Percentiles rank a stretch among this genome's conserved stretches.
Evolutionary conservation across 2,329 filamentous ascomycete species (phyloP).

Genomic region (Pseudocercospora fuligena): DNA sequence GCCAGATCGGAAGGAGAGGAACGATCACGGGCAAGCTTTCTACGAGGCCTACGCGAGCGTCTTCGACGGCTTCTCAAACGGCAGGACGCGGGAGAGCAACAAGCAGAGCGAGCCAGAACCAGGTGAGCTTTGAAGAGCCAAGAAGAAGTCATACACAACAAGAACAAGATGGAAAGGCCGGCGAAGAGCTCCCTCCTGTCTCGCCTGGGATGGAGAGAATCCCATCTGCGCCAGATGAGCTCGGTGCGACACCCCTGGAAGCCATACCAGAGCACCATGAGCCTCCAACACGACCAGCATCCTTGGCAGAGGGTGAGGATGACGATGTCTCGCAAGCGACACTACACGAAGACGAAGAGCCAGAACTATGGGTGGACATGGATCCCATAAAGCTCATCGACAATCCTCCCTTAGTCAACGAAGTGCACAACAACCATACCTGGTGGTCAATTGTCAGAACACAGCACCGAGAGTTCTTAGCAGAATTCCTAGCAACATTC

Average conservation of each 20-base stretch:
- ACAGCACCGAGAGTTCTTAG: conserved; percentile 58
- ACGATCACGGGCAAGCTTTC: conserved; percentile 25
- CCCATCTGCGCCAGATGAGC: conserved; percentile 9
- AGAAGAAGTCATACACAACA: background rate
- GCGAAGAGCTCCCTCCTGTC: background rate
- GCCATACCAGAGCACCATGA: conserved; percentile 24
- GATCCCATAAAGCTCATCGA: conserved; percentile 47
- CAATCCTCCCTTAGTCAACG: conserved; percentile 45
- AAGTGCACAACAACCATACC: conserved; percentile 53
- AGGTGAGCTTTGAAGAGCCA: conserved; percentile 38
- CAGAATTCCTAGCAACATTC: conserved; percentile 57
- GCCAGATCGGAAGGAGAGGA: conserved; percentile 27
- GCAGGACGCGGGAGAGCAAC: conserved; percentile 22
- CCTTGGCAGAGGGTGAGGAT: conserved; percentile 13
- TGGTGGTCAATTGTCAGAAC: conserved; percentile 56
- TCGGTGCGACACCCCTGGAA: conserved; percentile 7
- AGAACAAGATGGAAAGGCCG: conserved; percentile 20
- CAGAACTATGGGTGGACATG: conserved; percentile 48
- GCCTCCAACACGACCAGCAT: conserved; percentile 10
- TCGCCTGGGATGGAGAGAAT: conserved; percentile 15
- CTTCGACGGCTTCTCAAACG: conserved; percentile 32
- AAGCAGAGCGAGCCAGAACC: conserved; percentile 21
- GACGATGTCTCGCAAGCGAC: conserved; percentile 33
- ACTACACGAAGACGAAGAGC: conserved; percentile 43
- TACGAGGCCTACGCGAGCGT: conserved; percentile 28